Conservation (phyloP, 1,284 basidiomycete species). For the Marasmius sp. region DNA sequence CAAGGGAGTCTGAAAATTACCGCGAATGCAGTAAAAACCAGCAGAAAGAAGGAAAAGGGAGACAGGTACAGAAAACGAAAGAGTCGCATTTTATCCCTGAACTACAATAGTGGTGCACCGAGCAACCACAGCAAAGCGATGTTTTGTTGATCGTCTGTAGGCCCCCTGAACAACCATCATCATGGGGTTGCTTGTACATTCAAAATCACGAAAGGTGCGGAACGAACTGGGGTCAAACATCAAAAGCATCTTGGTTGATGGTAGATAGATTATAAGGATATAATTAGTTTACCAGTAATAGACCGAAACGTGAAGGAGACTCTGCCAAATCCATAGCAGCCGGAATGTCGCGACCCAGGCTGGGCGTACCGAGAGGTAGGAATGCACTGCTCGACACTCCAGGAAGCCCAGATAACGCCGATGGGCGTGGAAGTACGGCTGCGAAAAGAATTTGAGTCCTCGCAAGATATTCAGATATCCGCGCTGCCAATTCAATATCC, state of each 20-base stretch:
- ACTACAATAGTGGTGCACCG: too few relatives aligned
- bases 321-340: conserved; percentile 53
- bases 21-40: background rate
- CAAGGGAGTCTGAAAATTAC: background rate
- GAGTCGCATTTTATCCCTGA: background rate
- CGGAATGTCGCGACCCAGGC: conserved; percentile 40
- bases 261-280: conserved; percentile 12
- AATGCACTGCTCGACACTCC: conserved; percentile 37
- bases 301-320: conserved; percentile 51
- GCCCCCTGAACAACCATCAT: too few relatives aligned
- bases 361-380: conserved; percentile 43
- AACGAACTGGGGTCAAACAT: too few relatives aligned
- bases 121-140: too few relatives aligned
- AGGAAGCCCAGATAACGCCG: background rate
- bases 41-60: background rate
- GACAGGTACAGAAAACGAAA: background rate
- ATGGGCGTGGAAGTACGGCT: conserved; percentile 37
- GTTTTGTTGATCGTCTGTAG: too few relatives aligned
- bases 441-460: conserved; percentile 51
- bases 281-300: conserved; percentile 36
- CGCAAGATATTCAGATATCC: conserved; percentile 31
- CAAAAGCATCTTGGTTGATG: too few relatives aligned
- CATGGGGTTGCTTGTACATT: too few relatives aligned
- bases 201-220: too few relatives aligned
- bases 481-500: conserved; percentile 6